Evolutionary conservation across 2,329 filamentous ascomycete genomes (phyloP).

Genomic region (Iodosphaeria phyllophila): DNA sequence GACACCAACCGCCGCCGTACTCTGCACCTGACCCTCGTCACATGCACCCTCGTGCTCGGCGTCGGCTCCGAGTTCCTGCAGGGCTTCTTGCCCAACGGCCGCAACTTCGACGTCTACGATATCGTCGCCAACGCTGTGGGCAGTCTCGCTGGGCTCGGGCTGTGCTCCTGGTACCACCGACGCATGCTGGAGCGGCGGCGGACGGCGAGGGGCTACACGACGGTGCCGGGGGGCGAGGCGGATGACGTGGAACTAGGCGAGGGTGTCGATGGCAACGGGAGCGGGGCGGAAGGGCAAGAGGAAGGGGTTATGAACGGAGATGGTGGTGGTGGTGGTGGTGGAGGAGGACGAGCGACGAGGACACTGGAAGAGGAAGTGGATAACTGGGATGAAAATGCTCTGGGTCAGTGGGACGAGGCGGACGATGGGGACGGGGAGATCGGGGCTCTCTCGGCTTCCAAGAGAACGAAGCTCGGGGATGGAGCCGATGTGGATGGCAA

Average conservation of each 20-base stretch:
- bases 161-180: conserved; percentile 85
- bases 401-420: conserved; percentile 38
- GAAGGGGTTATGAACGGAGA: conserved; percentile 34
- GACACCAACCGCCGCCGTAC: conserved; percentile 77
- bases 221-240: conserved; percentile 44
- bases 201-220: conserved; percentile 51
- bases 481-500: no score
- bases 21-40: conserved; percentile 62
- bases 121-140: conserved; percentile 78
- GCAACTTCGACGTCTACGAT: conserved; percentile 60
- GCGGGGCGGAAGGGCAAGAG: conserved; percentile 32
- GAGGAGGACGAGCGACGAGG: conserved; percentile 12
- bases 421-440: conserved; percentile 16
- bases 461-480: no score
- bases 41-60: conserved; percentile 56
- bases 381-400: conserved; percentile 78
- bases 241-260: conserved; percentile 64
- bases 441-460: conserved; percentile 2
- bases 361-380: conserved; percentile 69
- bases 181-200: conserved; percentile 85
- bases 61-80: conserved; percentile 63
- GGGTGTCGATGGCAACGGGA: conserved; percentile 12
- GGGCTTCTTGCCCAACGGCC: conserved; percentile 53
- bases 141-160: conserved; percentile 47
- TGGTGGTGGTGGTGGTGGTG: conserved; percentile 2